Percentiles rank a stretch among this genome's conserved stretches.
phyloP scores from a whole-genome alignment of 371 early-diverging fungal species.

The Fennellomyces sp. region DNA sequence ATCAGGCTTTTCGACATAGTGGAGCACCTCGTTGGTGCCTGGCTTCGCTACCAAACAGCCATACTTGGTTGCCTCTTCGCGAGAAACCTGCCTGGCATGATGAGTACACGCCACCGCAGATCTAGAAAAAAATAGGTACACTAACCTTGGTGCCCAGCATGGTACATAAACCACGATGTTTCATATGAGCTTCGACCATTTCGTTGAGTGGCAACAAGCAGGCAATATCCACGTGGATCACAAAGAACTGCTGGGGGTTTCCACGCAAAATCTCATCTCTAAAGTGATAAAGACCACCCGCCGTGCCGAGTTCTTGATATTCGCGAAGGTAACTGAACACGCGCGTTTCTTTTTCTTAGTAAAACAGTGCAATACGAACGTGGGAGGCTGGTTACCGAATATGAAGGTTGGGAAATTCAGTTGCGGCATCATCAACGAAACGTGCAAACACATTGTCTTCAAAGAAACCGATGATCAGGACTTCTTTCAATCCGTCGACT shows the following conservation, averaged over 20 bases:
- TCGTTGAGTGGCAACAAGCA: conserved; percentile 90
- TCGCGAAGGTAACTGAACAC: conserved; percentile 88
- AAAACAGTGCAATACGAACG: too few relatives aligned
- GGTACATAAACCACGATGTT: conserved; percentile 80
- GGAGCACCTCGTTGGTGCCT: conserved; percentile 84
- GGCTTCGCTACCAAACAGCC: conserved; percentile 92
- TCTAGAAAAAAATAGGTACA: neutral
- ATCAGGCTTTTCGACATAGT: conserved; percentile 98
- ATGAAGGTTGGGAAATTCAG: conserved; percentile 82
- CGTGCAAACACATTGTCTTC: conserved; percentile 89
- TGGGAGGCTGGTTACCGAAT: too few relatives aligned
- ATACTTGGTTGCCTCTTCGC: conserved; percentile 80
- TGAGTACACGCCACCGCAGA: too few relatives aligned
- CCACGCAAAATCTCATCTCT: conserved; percentile 94
- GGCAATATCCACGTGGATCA: conserved; percentile 95
- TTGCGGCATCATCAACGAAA: conserved; percentile 81
- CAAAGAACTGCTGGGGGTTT: conserved; percentile 88
- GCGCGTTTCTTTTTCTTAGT: conserved; percentile 2
- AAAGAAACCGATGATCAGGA: conserved; percentile 94
- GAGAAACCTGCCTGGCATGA: conserved; percentile 66
- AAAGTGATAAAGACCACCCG: conserved; percentile 97
- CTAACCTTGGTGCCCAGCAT: conserved; percentile 83
- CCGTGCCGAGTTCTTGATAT: conserved; percentile 95
- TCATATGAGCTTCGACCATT: conserved; percentile 83
- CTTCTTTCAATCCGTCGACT: conserved; percentile 87